These are phyloP conservation scores for Lyophyllum semitale DNA, from an alignment of 768 basidiomycete genomes.

Conservation along the genomic window DNA sequence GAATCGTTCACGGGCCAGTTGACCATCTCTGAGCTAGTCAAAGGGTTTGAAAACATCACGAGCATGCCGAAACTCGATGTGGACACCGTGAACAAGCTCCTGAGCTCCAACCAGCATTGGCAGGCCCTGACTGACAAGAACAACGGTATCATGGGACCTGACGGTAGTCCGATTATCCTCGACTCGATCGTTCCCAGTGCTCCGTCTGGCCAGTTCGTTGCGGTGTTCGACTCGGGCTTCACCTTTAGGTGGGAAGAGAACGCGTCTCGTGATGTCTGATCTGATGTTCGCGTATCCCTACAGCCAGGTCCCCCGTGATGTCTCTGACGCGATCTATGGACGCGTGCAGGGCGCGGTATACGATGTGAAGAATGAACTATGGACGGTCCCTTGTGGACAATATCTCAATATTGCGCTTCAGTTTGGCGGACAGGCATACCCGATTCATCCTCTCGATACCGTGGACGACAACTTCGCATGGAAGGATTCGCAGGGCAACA, in stretches of 20 bases:
- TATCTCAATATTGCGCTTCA: constrained; percentile 70
- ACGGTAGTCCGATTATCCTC: constrained; percentile 61
- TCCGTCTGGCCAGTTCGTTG: constrained; percentile 64
- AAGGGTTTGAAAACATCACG: constrained; percentile 62
- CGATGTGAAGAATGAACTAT: constrained; percentile 53
- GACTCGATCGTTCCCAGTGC: constrained; percentile 72
- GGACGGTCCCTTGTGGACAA: constrained; percentile 78
- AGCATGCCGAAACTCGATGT: constrained; percentile 67
- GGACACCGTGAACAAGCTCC: constrained; percentile 59
- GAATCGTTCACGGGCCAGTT: constrained; percentile 50
- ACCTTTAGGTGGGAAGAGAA: constrained; percentile 36
- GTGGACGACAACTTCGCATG: constrained; percentile 59
- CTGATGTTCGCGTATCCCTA: constrained; percentile 11
- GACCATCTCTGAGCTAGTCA: constrained; percentile 64
- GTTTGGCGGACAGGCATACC: constrained; percentile 69
- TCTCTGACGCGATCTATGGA: constrained; percentile 81
- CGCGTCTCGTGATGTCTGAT: neutral
- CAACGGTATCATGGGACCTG: constrained; percentile 74
- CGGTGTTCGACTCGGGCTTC: constrained; percentile 76
- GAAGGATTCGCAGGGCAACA: constrained; percentile 47
- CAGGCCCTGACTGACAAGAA: constrained; percentile 68
- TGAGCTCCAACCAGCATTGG: constrained; percentile 75
- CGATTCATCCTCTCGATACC: constrained; percentile 74
- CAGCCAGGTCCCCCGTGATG: constrained; percentile 71
- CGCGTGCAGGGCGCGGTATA: constrained; percentile 74